Conservation (phyloP, 805 yeast genomes). For the Hemisphaericaspora nanyangensis region DNA sequence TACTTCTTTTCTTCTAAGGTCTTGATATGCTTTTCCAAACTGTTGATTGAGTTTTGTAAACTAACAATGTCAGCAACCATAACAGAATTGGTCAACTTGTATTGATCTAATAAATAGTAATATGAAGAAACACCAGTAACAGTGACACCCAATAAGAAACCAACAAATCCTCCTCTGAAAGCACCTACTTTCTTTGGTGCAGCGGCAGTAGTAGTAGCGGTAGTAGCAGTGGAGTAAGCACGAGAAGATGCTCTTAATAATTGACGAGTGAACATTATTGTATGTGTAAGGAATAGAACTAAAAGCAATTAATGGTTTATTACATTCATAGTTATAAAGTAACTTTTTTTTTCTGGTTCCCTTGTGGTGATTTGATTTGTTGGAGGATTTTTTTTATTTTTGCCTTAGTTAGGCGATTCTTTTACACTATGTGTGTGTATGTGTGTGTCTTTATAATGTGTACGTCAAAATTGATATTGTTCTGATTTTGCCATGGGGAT, state of each 20-base stretch:
- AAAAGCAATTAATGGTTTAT: no score
- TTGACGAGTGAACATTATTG: no score
- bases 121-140: conserved; percentile 73
- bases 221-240: conserved; percentile 24
- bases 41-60: conserved; percentile 63
- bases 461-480: no score
- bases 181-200: conserved; percentile 39
- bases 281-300: no score
- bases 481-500: no score
- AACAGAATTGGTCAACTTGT: conserved; percentile 66
- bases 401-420: no score
- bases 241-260: conserved; percentile 18
- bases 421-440: no score
- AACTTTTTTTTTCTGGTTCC: neutral
- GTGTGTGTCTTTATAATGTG: no score
- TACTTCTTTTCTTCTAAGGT: conserved; percentile 40
- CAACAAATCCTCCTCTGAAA: conserved; percentile 54
- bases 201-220: conserved; percentile 16
- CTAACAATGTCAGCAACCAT: conserved; percentile 71
- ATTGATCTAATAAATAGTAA: conserved; percentile 74
- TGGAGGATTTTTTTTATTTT: neutral
- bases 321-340: conserved; percentile 3
- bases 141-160: conserved; percentile 75
- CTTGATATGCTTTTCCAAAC: conserved; percentile 66
- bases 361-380: neutral